These are phyloP conservation scores for Lactarius deliciosus DNA, from an alignment of 768 basidiomycete genomes.

Conservation along the genomic window DNA sequence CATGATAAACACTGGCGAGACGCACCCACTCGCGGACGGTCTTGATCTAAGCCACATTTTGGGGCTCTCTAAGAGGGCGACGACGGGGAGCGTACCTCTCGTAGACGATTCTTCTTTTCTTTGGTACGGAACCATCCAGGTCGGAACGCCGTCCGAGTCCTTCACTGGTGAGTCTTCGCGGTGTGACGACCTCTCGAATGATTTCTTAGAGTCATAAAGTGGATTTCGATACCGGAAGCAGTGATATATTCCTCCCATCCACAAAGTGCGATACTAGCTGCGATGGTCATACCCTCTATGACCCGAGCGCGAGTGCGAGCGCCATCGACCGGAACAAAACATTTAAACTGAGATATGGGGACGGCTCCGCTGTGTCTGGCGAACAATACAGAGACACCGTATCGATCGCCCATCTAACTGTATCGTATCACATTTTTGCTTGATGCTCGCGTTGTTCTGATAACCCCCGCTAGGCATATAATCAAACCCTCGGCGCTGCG, in stretches of 20 bases:
- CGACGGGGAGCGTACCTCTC: constrained; percentile 3
- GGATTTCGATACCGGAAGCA: constrained; percentile 13
- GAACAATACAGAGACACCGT: constrained; percentile 12
- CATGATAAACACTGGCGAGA: constrained; percentile 16
- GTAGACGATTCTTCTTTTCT: constrained; percentile 4
- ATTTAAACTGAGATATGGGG: not conserved
- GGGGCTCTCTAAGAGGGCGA: not conserved
- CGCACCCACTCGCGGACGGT: not conserved
- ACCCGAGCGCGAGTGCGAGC: not conserved
- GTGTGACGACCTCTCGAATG: not conserved
- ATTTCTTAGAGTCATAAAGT: not conserved
- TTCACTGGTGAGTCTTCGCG: constrained; percentile 11
- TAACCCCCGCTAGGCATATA: not conserved
- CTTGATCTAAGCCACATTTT: not conserved
- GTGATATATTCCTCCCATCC: constrained; percentile 5
- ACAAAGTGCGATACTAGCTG: not conserved
- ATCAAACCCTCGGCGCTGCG: constrained; percentile 8
- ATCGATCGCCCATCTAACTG: constrained; percentile 8
- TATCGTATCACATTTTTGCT: not conserved
- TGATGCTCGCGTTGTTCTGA: not conserved
- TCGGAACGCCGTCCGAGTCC: constrained; percentile 10
- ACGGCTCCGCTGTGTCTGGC: constrained; percentile 4
- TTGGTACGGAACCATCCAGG: constrained; percentile 22
- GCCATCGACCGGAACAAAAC: not conserved
- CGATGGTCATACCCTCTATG: constrained; percentile 1